Evolutionary conservation across 257 asterid species (phyloP), one percentile per base, ranked within the genome.

Genomic region (Fraxinus americana): DNA sequence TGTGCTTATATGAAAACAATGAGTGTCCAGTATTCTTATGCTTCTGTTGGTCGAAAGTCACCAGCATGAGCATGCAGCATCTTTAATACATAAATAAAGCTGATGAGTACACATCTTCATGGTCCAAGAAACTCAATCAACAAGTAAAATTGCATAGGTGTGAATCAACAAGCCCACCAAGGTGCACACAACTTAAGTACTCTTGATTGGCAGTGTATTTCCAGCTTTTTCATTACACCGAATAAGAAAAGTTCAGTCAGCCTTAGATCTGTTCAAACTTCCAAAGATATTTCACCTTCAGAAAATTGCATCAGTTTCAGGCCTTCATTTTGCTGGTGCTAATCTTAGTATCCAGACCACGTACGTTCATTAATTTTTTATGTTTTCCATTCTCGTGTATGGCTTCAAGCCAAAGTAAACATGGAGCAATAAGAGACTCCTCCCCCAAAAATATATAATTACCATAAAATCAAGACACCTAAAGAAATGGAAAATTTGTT

Each of bases 391-490:
- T 25, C 34, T 11, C 35, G 4, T 9, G 32, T 61, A 61, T 5
- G 32, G 67, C 32, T 23, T 61, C 67, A 61, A 23, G 34, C 32
- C 67, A 23, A 23, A 61, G 32, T 61, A 61, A 61, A 21, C 67
- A 10, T 23, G 32, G 32, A 21, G 32, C 67, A n/a, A n/a, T 59
- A n/a, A n/a, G 34, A 61, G 67, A 61, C 32, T 61, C 32, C 48
- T 41, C 16, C 32, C 10, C 32, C 5, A 0, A 23, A 59, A 61
- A 61, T n/a, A 8, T 13, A 57, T 57, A 67, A 54, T 57, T 61
- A 71, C 21, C 72, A 63, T 30, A 38, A 72, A 70, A 63, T n/a
- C 36, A 11, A 29, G n/a, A 54, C 41, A 76, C 52, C 34, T 21
- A 43, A 7, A 23, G 70, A 12, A 41, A 39, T 32, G 41, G 34